These are phyloP conservation scores for Plasmodium fragile DNA, from an alignment of 169 alveolate species.

Conservation along the genomic window DNA sequence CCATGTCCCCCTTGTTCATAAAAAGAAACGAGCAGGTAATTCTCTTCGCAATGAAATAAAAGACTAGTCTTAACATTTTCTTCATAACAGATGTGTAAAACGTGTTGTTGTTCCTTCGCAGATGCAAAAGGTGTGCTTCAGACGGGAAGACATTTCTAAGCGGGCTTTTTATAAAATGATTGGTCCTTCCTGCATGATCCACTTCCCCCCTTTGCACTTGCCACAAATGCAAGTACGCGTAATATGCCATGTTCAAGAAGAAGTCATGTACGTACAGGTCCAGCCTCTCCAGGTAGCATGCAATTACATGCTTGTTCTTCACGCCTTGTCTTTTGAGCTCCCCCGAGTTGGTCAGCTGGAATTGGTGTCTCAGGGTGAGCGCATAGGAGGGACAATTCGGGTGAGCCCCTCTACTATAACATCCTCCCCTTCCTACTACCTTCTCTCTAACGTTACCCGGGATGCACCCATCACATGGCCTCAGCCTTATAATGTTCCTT, in stretches of 20 bases:
- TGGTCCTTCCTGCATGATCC: background rate
- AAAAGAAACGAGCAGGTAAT: background rate
- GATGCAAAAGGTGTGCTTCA: background rate
- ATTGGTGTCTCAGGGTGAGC: slow-evolving; percentile 1
- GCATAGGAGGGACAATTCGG: background rate
- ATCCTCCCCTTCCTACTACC: background rate
- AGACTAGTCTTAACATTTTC: background rate
- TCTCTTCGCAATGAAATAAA: background rate
- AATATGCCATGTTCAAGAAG: slow-evolving; percentile 12
- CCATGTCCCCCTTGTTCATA: background rate
- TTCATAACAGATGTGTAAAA: slow-evolving; percentile 2
- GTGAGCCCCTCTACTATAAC: background rate
- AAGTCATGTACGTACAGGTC: slow-evolving; percentile 21
- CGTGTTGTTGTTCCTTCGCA: background rate
- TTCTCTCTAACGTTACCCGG: background rate
- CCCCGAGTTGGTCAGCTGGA: background rate
- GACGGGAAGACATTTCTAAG: background rate
- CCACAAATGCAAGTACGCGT: background rate
- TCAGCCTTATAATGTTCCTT: background rate
- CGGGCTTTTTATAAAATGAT: background rate
- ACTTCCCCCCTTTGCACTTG: background rate
- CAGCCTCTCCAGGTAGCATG: background rate
- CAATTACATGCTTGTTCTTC: slow-evolving; percentile 1
- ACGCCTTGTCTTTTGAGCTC: background rate
- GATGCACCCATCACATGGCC: background rate